Base-by-base conservation (phyloP, 1,139 yeast species). In the Suhomyces bokatorum region DNA sequence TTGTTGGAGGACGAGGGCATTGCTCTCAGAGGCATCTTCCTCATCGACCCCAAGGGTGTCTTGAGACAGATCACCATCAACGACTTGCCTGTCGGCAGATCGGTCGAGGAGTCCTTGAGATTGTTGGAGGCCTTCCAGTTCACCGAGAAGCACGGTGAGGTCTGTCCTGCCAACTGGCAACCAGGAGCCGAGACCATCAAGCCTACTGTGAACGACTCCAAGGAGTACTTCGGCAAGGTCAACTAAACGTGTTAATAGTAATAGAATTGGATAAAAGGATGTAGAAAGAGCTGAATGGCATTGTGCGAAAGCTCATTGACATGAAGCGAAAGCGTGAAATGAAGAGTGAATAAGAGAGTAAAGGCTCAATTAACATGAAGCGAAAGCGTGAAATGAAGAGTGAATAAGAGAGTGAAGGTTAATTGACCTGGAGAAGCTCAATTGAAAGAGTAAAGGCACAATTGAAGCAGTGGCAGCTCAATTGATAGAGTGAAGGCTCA, bases 81-180 rank as follows among this genome's bases (percentile, higher is more conserved):
- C 80, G 97, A 93, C 72, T 85, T 91, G 70, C 97, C 98, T 69
- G 99, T 93, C 59, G 99, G 99, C 72, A 90, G 99, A 82, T 87
- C 89, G 63, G 98, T 91, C 58, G 97, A 90, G 57, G 99, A 93
- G 81, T 87, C 97, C 59, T 80, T 88, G 68, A 90, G 99, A 86
- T 84, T 93, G 70, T 83, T 93, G 57, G 98, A 93, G 70, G 98
- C 97, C 62, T 91, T 93, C 96, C 95, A 91, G 80, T 90, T 93
- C 89, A 86, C 96, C 64, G 97, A 91, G 74, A 86, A 88, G 81
- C 77, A 91, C 82, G 97, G 98, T 76, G 96, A 93, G 76, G 98
- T 93, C 59, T 88, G 96, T 77, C 97, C 97, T 63, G 97, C 98
- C 70, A 91, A 90, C 95, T 93, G 99, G 98, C 87, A 88, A 62